Base-by-base conservation (phyloP, 345 rosid genomes). In the Gossypium arboreum region DNA sequence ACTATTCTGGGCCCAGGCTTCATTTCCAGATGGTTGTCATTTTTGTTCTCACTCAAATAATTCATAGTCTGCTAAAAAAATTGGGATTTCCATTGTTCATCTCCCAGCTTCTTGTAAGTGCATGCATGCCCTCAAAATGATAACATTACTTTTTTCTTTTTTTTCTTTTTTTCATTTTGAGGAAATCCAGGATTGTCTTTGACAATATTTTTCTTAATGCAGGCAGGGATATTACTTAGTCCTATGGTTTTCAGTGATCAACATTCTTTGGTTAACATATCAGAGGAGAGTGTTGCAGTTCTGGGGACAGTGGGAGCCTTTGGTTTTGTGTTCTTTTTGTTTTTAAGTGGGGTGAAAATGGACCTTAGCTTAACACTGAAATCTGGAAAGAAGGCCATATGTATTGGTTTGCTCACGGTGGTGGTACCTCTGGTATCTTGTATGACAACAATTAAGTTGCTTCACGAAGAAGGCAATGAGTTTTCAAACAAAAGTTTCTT, bases 41-140 rank as follows among this genome's bases (percentile, higher is more conserved):
- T 34, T 34, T 34, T 34, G 41, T 34, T 34, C 41, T 12, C 54
- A 67, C 85, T 13, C 83, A 74, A 25, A 22, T 18, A 10, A 34
- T 50, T 65, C 56, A 66, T 76, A 39, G 5, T 10, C 0, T 71
- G 5, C 77, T 83, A 39, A 79, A 71, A 64, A 52, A 45, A 39
- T 3, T 77, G 0, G 77, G 79, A 4, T 2, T 79, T 4, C 83
- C 85, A 56, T 3, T 27, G 3, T 29, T 83, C 22, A 41, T 77
- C 48, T 75, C 85, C 39, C 79, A 83, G 27, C 20, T 79, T 18
- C 44, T 79, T 25, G 83, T 83, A 68, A 3, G 74, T 74, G 27
- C 18, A 51, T 55, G 51, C 1, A 34, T 34, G 41, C 41, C n/a
- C 18, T 44, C 41, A 34, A 20, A 50, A 20, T 2, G 7, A 17